Conservation (phyloP, 2,329 filamentous ascomycete genomes). For the Tolypocladium amazonense region DNA sequence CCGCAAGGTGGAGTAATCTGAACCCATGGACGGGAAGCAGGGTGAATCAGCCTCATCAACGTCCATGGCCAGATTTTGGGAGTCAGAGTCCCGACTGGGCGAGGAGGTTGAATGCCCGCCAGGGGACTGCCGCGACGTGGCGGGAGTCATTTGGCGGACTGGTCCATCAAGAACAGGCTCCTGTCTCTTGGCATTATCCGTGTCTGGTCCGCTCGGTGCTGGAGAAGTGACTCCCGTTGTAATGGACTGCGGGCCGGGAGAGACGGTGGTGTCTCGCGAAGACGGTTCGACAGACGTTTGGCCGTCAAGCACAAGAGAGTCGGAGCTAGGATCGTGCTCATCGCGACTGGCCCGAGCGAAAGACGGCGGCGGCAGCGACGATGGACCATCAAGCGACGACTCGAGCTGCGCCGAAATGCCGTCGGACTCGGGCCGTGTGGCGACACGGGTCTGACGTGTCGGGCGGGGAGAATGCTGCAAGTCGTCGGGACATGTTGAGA, state of each 20-base stretch:
- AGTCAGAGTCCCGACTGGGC: conserved; percentile 10
- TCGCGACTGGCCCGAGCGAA: conserved; percentile 1
- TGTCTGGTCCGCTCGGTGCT: conserved; percentile 17
- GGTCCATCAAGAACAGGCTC: conserved; percentile 8
- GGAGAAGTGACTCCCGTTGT: conserved; percentile 22
- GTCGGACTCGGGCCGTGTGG: conserved; percentile 8
- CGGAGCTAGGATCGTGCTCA: conserved; percentile 5
- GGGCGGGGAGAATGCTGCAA: conserved; percentile 16
- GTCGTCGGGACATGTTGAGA: conserved; percentile 34
- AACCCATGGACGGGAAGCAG: conserved; percentile 24
- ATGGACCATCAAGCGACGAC: conserved; percentile 10
- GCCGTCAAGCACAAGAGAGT: conserved; percentile 10
- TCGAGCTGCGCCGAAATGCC: conserved; percentile 11
- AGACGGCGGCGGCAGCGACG: conserved; percentile 5
- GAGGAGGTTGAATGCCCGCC: conserved; percentile 6
- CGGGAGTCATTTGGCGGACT: not conserved
- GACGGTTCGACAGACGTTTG: conserved; percentile 16
- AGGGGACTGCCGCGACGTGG: not conserved
- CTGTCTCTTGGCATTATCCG: conserved; percentile 23
- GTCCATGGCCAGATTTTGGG: conserved; percentile 11
- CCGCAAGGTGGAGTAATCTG: conserved; percentile 24
- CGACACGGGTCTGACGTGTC: conserved; percentile 13
- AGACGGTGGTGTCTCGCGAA: conserved; percentile 31
- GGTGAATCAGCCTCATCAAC: conserved; percentile 16
- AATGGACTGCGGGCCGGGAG: conserved; percentile 27